Evolutionary conservation across 768 basidiomycete species (phyloP), one percentile per base, ranked within the genome.

Genomic region (Jaapia argillacea): DNA sequence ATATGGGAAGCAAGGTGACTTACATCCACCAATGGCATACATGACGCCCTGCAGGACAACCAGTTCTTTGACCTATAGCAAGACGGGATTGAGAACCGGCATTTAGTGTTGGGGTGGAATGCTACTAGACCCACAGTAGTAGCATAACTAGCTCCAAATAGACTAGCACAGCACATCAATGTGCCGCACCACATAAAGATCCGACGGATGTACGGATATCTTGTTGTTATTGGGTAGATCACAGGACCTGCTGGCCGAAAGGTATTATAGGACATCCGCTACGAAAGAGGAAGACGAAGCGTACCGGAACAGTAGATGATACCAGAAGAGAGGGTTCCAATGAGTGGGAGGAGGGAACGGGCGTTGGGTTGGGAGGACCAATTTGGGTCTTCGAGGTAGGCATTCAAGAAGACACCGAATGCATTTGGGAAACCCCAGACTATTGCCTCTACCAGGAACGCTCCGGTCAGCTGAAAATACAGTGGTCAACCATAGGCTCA

Each of bases 341-440:
- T 51, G 3, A 61, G 49, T 2, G 59, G 54, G 13, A 59, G 48
- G 3, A 56, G 36, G 7, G 51, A 36, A 7, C 42, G 25, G 14
- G 54, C 54, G 38, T 48, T 39, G 5, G 23, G 16, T 26, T 53
- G 52, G 16, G 48, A 44, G 2, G 53, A 24, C 16, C 47, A 51
- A n/a, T 31, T 22, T 6, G 51, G 48, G 28, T 56, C 50, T 39
- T 52, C 47, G 24, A 53, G 46, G 42, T 59, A 61, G 24, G 54
- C 44, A 24, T 54, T 37, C 24, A 61, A 50, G 42, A 59, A 59
- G 6, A 56, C 53, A 18, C 58, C 59, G 33, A 53, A 59, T 21
- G 57, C 54, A 27, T 52, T 58, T n/a, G 59, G 59, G 43, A 58
- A 55, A n/a, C 45, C 56, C 57, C 58, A 60, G 22, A 56, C 51